Evolutionary conservation across 2,329 filamentous ascomycete species (phyloP).

Genomic region (Teratosphaeria pseudoeucalypti): DNA sequence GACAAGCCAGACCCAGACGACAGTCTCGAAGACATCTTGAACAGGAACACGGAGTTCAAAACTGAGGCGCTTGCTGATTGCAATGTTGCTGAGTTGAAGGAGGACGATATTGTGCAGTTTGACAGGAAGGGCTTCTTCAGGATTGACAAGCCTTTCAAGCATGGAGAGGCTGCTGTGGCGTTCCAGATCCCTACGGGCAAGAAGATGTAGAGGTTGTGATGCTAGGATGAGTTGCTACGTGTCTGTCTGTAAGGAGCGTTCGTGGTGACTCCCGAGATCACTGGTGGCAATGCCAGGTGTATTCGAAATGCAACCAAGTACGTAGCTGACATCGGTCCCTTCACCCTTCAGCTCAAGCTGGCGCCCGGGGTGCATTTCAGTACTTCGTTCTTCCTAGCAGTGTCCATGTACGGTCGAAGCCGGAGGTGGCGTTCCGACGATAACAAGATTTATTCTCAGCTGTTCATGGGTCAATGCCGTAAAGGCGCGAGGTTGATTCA

Average conservation of each 20-base stretch:
- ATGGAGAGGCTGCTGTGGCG: conserved; percentile 51
- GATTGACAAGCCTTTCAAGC: conserved; percentile 56
- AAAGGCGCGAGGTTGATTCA: not conserved
- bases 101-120: conserved; percentile 87
- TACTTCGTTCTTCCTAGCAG: not conserved
- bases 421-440: not conserved
- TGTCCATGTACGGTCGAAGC: not conserved
- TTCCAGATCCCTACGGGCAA: conserved; percentile 64
- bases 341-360: no score
- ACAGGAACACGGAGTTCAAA: conserved; percentile 61
- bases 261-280: no score
- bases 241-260: no score
- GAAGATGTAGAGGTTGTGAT: conserved; percentile 16
- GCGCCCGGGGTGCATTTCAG: not conserved
- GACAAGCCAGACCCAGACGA: conserved; percentile 88
- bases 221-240: no score
- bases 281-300: no score
- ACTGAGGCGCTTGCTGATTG: conserved; percentile 69
- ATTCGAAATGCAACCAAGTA: no score
- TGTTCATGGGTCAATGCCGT: not conserved
- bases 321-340: no score
- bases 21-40: conserved; percentile 73
- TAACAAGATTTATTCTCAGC: not conserved
- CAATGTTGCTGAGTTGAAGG: conserved; percentile 68
- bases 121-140: conserved; percentile 89